These are phyloP conservation scores for Hypericum androsaemum DNA, from an alignment of 345 rosid species.

Conservation along the genomic window DNA sequence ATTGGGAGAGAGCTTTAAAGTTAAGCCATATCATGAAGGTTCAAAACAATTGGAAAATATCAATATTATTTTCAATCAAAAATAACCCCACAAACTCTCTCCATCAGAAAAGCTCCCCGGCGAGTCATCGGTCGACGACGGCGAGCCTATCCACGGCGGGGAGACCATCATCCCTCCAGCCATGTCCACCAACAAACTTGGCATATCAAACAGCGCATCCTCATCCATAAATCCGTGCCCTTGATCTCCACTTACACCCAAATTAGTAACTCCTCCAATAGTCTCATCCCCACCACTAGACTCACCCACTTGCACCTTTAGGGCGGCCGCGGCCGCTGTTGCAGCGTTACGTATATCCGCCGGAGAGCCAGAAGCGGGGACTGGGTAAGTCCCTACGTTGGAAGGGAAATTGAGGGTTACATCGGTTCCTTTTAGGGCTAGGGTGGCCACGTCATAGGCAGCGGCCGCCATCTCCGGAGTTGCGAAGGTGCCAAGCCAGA, in stretches of 20 bases:
- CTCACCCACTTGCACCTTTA: conserved; percentile 20
- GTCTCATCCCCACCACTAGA: not conserved
- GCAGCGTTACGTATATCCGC: conserved; percentile 51
- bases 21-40: no score
- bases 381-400: conserved; percentile 36
- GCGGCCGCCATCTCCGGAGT: conserved; percentile 84
- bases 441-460: conserved; percentile 80
- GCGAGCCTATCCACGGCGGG: conserved; percentile 54
- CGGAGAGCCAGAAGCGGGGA: conserved; percentile 50
- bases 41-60: no score
- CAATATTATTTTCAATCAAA: not conserved
- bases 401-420: conserved; percentile 66
- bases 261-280: not conserved
- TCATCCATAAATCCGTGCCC: conserved; percentile 47
- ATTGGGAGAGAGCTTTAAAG: no score
- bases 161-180: conserved; percentile 86
- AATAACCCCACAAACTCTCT: conserved; percentile 63
- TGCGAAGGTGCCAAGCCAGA: conserved; percentile 88
- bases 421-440: conserved; percentile 61
- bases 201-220: conserved; percentile 72
- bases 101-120: conserved; percentile 44
- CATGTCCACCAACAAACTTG: conserved; percentile 75
- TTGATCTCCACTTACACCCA: not conserved
- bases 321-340: conserved; percentile 47
- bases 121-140: conserved; percentile 42